These are phyloP conservation scores for Nannizziopsis barbatae DNA, from an alignment of 2,329 filamentous ascomycete species.

Conservation along the genomic window DNA sequence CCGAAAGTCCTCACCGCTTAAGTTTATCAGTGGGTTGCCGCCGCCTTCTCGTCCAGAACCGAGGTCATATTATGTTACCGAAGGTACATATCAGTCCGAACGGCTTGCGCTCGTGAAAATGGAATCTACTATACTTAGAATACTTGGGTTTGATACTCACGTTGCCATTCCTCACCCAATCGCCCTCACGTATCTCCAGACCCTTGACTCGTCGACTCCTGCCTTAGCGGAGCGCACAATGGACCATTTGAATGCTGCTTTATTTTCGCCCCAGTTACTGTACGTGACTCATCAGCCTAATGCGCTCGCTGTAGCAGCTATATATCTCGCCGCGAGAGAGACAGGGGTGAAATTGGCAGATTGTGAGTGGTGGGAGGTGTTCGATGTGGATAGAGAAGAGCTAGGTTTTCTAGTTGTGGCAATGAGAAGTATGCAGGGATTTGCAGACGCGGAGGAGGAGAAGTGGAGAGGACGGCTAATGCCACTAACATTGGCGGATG, in stretches of 20 bases:
- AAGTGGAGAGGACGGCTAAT: constrained; percentile 45
- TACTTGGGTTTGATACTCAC: constrained; percentile 70
- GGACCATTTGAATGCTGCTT: constrained; percentile 70
- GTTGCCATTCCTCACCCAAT: constrained; percentile 77
- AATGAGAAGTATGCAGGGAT: constrained; percentile 66
- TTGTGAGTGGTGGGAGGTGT: constrained; percentile 93
- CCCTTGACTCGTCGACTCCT: constrained; percentile 57
- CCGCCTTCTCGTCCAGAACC: constrained; percentile 33
- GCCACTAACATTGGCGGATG: constrained; percentile 46
- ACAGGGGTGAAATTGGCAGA: constrained; percentile 65
- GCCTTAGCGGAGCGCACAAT: constrained; percentile 55
- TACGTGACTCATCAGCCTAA: constrained; percentile 88
- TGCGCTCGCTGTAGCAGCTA: constrained; percentile 71
- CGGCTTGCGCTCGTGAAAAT: constrained; percentile 56
- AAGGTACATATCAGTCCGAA: constrained; percentile 57
- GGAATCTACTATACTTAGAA: constrained; percentile 65
- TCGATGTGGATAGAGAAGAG: constrained; percentile 89
- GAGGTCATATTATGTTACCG: constrained; percentile 56
- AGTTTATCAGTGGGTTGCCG: constrained; percentile 29
- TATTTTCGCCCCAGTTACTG: constrained; percentile 77
- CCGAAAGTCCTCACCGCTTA: constrained; percentile 43
- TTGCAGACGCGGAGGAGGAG: constrained; percentile 49
- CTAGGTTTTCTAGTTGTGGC: constrained; percentile 84
- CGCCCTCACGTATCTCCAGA: constrained; percentile 84
- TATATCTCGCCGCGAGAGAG: constrained; percentile 81